Conservation (phyloP, 2,329 filamentous ascomycete genomes). For the Microsporum canis region DNA sequence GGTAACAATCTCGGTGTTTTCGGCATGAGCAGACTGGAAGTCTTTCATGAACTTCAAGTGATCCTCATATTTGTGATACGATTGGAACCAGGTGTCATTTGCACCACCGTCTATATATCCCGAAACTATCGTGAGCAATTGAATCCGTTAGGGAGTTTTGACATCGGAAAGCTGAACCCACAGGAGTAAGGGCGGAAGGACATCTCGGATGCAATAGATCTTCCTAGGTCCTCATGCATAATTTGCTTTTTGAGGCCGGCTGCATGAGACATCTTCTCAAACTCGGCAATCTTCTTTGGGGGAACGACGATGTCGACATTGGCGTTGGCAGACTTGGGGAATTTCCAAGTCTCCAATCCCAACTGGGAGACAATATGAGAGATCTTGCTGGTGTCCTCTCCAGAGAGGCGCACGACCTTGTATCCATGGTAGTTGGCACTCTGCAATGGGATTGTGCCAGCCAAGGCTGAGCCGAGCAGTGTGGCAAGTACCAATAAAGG, state of each 20-base stretch:
- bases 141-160: no score
- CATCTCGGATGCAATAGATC: conserved; percentile 32
- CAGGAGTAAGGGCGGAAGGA: conserved; percentile 12
- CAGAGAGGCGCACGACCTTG: conserved; percentile 16
- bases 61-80: conserved; percentile 44
- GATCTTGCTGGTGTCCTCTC: conserved; percentile 10
- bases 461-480: conserved; percentile 10
- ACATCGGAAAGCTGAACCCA: not conserved
- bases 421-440: conserved; percentile 15
- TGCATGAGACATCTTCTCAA: conserved; percentile 24
- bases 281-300: conserved; percentile 28
- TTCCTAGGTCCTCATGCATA: conserved; percentile 37
- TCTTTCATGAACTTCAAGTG: conserved; percentile 41
- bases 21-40: conserved; percentile 36
- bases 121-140: not conserved
- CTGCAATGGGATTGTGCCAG: conserved; percentile 5
- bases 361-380: conserved; percentile 14
- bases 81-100: conserved; percentile 40
- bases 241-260: conserved; percentile 24
- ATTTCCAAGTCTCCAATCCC: conserved; percentile 14
- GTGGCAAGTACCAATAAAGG: conserved; percentile 11
- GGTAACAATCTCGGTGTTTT: conserved; percentile 40
- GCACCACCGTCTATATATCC: conserved; percentile 15
- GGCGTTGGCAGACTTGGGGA: conserved; percentile 12
- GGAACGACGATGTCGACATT: conserved; percentile 36